Base-by-base conservation (phyloP, 441 rosid species). In the Erodium chrysanthum region DNA sequence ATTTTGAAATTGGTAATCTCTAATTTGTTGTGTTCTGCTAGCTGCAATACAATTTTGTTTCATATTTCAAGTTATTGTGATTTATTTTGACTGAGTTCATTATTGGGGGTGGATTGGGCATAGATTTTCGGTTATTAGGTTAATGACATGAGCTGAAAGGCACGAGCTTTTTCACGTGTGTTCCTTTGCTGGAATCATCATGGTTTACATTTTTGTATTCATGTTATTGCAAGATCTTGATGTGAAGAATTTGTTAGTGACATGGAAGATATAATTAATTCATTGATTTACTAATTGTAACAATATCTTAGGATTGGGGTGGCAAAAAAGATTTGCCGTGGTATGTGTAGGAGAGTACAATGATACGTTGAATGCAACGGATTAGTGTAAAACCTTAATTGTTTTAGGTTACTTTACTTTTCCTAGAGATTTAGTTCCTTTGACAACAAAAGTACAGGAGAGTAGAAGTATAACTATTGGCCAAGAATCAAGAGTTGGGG, bases 1-100 rank as follows among this genome's bases (percentile, higher is more conserved):
- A 68, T 65, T 77, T 69, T 66, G 80, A 77, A 4, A 65, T 66
- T 63, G 97, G 96, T 87, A 84, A 73, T 56, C 70, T 66, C 9
- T 46, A 5, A 64, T 50, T 67, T 52, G 14, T 10, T 33, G 46
- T 59, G 7, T 5, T 22, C 0, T 42, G 50, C 11, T 66, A 50
- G 25, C 23, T 40, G 20, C 3, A 66, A 0, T 46, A 31, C n/a
- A 56, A 10, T 59, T 27, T 27, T 5, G 18, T 62, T 59, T 71
- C 22, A 1, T 9, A 7, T 58, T 64, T 20, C 29, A 69, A 42
- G 0, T 14, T 42, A 42, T 42, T 42, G 48, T 12, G n/a, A n/a
- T 2, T 8, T 35, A 48, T 37, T 14, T 7, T 54, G 56, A 48
- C 11, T 54, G 60, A 54, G 23, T 54, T 18, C 10, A 11, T 54